Percentiles rank a stretch among this genome's conserved stretches.
These are phyloP conservation scores for Discostella stelligeroides DNA, from an alignment of 108 stramenopile genomes.

Conservation along the genomic window DNA sequence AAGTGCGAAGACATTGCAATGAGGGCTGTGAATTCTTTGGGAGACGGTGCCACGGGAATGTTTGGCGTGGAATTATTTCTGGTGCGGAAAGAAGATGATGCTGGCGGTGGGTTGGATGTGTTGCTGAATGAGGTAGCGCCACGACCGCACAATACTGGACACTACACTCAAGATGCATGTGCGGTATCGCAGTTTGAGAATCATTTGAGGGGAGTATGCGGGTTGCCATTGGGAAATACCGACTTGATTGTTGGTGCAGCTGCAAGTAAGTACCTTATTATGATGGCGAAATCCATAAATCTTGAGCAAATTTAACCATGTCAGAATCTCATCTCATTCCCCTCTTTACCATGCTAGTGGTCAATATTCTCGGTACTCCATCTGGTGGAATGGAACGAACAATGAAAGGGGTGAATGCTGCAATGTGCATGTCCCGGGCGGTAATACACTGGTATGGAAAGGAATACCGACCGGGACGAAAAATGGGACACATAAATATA, in stretches of 20 bases:
- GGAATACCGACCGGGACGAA: constrained; percentile 88
- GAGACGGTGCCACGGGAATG: constrained; percentile 87
- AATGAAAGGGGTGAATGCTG: constrained; percentile 79
- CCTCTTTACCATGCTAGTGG: constrained; percentile 52
- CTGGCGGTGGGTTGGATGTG: constrained; percentile 65
- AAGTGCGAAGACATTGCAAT: constrained; percentile 72
- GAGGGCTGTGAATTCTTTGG: constrained; percentile 78
- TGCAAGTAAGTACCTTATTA: constrained; percentile 61
- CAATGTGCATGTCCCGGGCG: constrained; percentile 82
- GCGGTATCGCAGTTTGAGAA: constrained; percentile 97
- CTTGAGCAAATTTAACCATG: neutral
- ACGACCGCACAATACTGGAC: constrained; percentile 98
- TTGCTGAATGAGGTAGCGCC: constrained; percentile 98
- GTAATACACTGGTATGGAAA: constrained; percentile 99
- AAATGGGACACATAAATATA: constrained; percentile 98
- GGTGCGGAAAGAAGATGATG: constrained; percentile 57
- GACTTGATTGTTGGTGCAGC: constrained; percentile 82
- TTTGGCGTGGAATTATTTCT: constrained; percentile 98
- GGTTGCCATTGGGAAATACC: constrained; percentile 91
- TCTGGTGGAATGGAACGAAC: constrained; percentile 78
- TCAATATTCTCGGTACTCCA: constrained; percentile 84
- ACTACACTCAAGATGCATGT: constrained; percentile 99
- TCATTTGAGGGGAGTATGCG: constrained; percentile 93
- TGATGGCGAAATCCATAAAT: neutral
- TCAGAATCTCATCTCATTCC: constrained; percentile 6